Percentiles rank a stretch among this genome's conserved stretches.
Evolutionary conservation across 2,329 filamentous ascomycete species (phyloP).

Genomic region (Diplodia sapinea): DNA sequence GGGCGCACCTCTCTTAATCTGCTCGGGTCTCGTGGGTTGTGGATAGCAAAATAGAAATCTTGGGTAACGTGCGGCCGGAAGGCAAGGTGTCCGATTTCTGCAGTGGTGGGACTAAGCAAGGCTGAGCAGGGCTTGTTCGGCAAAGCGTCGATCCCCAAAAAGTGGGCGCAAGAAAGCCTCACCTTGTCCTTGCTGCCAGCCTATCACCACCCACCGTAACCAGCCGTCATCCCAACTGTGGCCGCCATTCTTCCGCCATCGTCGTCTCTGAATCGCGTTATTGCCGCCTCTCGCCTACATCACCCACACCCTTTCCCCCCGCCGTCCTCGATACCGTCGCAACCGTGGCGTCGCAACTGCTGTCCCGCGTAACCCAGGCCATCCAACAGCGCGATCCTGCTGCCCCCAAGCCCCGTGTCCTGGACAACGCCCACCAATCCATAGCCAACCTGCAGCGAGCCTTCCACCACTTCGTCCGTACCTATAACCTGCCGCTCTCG

Average conservation of each 20-base stretch:
- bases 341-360: constrained; percentile 31
- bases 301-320: constrained; percentile 3
- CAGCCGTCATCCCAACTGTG: constrained; percentile 10
- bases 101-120: not conserved
- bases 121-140: constrained; percentile 20
- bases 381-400: constrained; percentile 22
- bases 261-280: constrained; percentile 22
- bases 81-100: not conserved
- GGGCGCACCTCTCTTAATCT: not conserved
- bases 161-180: constrained; percentile 27
- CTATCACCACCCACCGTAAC: constrained; percentile 28
- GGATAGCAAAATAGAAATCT: constrained; percentile 2
- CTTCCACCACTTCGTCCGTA: constrained; percentile 11
- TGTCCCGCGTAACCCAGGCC: constrained; percentile 28
- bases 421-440: constrained; percentile 12
- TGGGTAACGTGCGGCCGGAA: not conserved
- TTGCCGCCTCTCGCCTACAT: constrained; percentile 14
- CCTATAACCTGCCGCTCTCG: constrained; percentile 46
- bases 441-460: constrained; percentile 15
- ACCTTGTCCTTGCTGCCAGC: constrained; percentile 26
- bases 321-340: constrained; percentile 12
- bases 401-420: constrained; percentile 15
- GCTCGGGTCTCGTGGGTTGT: not conserved
- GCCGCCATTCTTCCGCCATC: constrained; percentile 19
- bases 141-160: constrained; percentile 19